phyloP scores from a whole-genome alignment of 2,329 filamentous ascomycete species.

The Calonectria crousiana region DNA sequence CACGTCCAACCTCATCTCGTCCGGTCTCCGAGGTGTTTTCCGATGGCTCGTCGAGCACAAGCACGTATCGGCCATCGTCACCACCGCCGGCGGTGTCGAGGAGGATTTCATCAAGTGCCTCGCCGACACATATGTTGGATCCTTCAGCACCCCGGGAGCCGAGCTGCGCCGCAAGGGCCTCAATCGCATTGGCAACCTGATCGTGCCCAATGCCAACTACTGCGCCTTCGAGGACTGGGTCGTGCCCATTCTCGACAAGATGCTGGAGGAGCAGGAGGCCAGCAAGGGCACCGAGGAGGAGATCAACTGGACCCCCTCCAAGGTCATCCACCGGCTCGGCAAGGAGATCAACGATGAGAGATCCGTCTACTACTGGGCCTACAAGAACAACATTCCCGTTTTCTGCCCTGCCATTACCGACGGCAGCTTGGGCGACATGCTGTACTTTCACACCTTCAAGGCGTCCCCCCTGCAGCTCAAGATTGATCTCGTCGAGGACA shows the following conservation, averaged over 20 bases:
- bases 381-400: constrained; percentile 95
- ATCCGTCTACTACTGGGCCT: constrained; percentile 97
- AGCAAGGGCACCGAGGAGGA: constrained; percentile 76
- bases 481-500: constrained; percentile 94
- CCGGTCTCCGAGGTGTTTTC: constrained; percentile 89
- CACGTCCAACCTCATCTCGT: constrained; percentile 97
- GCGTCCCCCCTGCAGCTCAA: constrained; percentile 83
- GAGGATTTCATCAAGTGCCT: constrained; percentile 99
- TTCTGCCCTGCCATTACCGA: constrained; percentile 98
- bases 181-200: constrained; percentile 94
- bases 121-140: constrained; percentile 90
- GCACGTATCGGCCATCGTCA: constrained; percentile 93
- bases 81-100: constrained; percentile 94
- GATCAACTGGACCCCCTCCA: constrained; percentile 93
- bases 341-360: constrained; percentile 94
- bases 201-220: constrained; percentile 96
- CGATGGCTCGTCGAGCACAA: constrained; percentile 94
- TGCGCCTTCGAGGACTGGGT: constrained; percentile 99
- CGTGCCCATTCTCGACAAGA: constrained; percentile 91
- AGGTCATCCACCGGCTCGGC: constrained; percentile 89
- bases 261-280: constrained; percentile 94
- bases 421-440: constrained; percentile 95
- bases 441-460: constrained; percentile 98
- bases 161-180: constrained; percentile 85
- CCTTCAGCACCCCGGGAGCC: constrained; percentile 83